These are phyloP conservation scores for Nevesoporus exiguus DNA, from an alignment of 768 basidiomycete species.

Conservation along the genomic window DNA sequence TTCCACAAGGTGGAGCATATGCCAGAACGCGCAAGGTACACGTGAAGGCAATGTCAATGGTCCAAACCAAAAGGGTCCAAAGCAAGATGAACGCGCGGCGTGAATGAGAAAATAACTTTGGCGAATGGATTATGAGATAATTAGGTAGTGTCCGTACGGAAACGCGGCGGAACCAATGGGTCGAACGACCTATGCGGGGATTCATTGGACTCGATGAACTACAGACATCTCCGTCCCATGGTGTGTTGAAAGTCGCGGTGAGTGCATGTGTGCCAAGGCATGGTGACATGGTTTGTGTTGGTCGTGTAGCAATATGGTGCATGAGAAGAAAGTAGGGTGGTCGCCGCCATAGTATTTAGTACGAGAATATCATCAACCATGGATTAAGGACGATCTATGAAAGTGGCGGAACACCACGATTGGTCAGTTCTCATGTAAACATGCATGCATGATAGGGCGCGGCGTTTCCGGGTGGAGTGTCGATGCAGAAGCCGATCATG, in stretches of 20 bases:
- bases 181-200: neutral
- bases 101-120: neutral
- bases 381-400: slow-evolving; percentile 78
- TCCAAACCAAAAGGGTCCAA: slow-evolving; percentile 16
- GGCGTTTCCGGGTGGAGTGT: slow-evolving; percentile 20
- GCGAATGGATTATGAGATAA: slow-evolving; percentile 15
- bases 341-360: slow-evolving; percentile 21
- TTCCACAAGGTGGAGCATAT: neutral
- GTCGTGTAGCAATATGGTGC: neutral
- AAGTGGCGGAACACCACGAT: neutral
- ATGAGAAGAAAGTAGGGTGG: slow-evolving; percentile 11
- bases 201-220: slow-evolving; percentile 2
- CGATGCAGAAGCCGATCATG: slow-evolving; percentile 14
- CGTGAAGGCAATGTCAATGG: neutral
- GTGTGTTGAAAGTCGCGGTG: neutral
- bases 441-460: slow-evolving; percentile 1
- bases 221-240: slow-evolving; percentile 14
- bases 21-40: neutral
- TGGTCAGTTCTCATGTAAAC: slow-evolving; percentile 12
- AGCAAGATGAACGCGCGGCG: slow-evolving; percentile 3
- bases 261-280: neutral
- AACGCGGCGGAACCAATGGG: neutral
- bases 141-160: slow-evolving; percentile 9
- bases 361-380: slow-evolving; percentile 84
- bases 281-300: neutral